A percentile compares a stretch with the other conserved stretches of the same genome.
phyloP scores from a whole-genome alignment of 768 basidiomycete genomes.

The Macrolepiota albuminosa region DNA sequence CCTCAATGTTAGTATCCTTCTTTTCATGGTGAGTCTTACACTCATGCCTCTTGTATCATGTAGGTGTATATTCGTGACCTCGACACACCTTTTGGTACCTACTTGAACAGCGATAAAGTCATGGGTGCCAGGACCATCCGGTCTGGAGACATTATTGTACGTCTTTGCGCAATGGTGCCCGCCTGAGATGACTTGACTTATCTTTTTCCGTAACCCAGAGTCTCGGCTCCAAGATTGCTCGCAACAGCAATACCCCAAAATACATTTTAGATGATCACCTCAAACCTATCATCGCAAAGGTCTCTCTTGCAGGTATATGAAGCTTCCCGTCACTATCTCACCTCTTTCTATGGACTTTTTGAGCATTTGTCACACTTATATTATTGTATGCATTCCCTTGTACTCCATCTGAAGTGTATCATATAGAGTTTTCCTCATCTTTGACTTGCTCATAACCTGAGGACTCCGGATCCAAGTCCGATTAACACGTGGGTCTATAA shows the following conservation, averaged over 20 bases:
- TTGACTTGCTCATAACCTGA: neutral
- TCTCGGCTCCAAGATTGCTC: conserved; percentile 33
- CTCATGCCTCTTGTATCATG: conserved; percentile 15
- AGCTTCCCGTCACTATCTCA: neutral
- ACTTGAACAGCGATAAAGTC: conserved; percentile 39
- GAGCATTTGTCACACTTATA: conserved; percentile 6
- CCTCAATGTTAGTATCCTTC: conserved; percentile 28
- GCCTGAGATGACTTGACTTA: conserved; percentile 8
- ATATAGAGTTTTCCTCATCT: neutral
- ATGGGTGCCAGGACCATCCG: conserved; percentile 31
- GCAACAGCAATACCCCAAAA: conserved; percentile 33
- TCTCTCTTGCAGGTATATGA: conserved; percentile 29
- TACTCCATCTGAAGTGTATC: neutral
- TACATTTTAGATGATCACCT: conserved; percentile 41
- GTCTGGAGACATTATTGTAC: conserved; percentile 40
- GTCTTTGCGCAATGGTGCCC: conserved; percentile 12
- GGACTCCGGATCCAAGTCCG: neutral
- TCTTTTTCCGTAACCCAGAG: conserved; percentile 22
- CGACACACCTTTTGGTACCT: conserved; percentile 42
- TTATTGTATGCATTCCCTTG: neutral
- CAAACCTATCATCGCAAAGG: conserved; percentile 36
- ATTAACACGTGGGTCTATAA: neutral
- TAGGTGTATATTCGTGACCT: conserved; percentile 46
- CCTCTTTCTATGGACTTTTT: neutral
- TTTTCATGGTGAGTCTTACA: neutral